Evolutionary conservation across 2,329 filamentous ascomycete species (phyloP).

Genomic region (Dryadomyces quercivorus): DNA sequence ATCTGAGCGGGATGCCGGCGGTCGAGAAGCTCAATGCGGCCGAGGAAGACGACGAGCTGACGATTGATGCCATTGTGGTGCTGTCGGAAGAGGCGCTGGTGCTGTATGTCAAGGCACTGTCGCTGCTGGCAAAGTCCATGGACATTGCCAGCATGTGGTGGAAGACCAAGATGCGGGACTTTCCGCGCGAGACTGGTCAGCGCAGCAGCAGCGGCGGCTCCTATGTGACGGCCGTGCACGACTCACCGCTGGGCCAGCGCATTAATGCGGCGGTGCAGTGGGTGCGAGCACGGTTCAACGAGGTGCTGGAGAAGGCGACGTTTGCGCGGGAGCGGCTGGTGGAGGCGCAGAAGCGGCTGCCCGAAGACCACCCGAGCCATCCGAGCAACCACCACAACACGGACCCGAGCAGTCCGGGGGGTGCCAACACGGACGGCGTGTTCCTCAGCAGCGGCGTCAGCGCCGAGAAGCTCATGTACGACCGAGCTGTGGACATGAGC

Average conservation of each 20-base stretch:
- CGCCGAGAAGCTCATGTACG: constrained; percentile 96
- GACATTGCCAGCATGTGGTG: constrained; percentile 92
- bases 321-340: constrained; percentile 80
- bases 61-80: constrained; percentile 70
- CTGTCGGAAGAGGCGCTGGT: constrained; percentile 92
- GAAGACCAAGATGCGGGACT: constrained; percentile 61
- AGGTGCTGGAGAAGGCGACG: constrained; percentile 92
- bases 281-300: constrained; percentile 89
- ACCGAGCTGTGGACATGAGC: constrained; percentile 94
- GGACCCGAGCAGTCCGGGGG: constrained; percentile 32
- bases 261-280: constrained; percentile 94
- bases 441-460: constrained; percentile 79
- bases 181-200: constrained; percentile 18
- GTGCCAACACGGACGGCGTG: constrained; percentile 58
- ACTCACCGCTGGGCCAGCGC: constrained; percentile 47
- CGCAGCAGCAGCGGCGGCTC: constrained; percentile 11
- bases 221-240: constrained; percentile 25
- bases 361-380: constrained; percentile 74
- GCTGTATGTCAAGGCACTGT: constrained; percentile 87
- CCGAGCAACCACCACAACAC: constrained; percentile 53
- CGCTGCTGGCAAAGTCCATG: constrained; percentile 85
- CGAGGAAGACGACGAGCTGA: constrained; percentile 66
- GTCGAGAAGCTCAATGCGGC: constrained; percentile 35
- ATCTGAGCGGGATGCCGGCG: constrained; percentile 46
- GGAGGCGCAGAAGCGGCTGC: constrained; percentile 74